A percentile compares a stretch with the other conserved stretches of the same genome.
phyloP scores from a whole-genome alignment of 2,329 filamentous ascomycete species.

The Sporothrix curviconia region DNA sequence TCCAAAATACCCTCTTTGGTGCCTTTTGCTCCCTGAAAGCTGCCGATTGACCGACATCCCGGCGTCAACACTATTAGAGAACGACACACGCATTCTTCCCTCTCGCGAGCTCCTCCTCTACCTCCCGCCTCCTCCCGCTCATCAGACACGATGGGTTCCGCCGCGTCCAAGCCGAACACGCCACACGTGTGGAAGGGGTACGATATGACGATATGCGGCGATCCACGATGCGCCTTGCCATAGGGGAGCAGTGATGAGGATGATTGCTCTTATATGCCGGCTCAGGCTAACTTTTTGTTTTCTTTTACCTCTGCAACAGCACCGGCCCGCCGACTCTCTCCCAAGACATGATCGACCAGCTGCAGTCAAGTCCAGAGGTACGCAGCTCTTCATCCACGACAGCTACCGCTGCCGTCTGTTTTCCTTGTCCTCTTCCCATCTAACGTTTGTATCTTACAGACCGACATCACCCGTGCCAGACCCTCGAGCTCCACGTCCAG shows the following conservation, averaged over 20 bases:
- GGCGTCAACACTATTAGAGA: background rate
- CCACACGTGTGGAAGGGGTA: conserved; percentile 51
- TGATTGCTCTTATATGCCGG: too few species aligned
- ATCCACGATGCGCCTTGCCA: background rate
- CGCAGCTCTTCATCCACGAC: conserved; percentile 20
- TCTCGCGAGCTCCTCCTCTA: background rate
- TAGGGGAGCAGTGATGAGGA: too few species aligned
- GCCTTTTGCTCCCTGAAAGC: background rate
- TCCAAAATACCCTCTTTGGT: background rate
- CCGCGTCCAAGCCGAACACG: conserved; percentile 47
- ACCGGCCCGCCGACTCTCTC: conserved; percentile 52
- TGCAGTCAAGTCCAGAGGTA: conserved; percentile 85
- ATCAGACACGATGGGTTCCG: conserved; percentile 46
- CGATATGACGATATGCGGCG: background rate
- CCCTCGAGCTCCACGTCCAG: conserved; percentile 82
- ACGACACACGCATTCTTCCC: background rate
- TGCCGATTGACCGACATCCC: background rate
- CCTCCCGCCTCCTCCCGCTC: background rate
- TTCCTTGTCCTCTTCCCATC: background rate
- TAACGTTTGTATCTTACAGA: conserved; percentile 44
- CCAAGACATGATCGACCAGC: conserved; percentile 70
- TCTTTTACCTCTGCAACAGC: conserved; percentile 29
- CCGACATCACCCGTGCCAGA: conserved; percentile 80
- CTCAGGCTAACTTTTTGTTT: too few species aligned
- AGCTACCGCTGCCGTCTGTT: too few species aligned